Base-by-base conservation (phyloP, 495 filamentous ascomycete species). In the Paragyromitra xinjiangensis region DNA sequence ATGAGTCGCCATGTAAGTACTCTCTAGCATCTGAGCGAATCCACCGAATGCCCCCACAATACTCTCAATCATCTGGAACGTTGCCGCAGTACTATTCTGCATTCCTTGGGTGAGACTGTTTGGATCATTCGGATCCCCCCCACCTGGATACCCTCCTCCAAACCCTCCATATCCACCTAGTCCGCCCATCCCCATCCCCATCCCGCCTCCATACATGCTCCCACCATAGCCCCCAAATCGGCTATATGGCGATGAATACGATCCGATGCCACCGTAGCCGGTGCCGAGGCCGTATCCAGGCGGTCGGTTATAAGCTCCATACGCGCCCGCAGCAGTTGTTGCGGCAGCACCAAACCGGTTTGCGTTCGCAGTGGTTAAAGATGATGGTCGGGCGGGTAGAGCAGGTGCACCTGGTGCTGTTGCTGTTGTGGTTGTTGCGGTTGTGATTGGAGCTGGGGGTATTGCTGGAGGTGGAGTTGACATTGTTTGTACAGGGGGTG, bases 1-100 rank as follows among this genome's bases (percentile, higher is more conserved):
- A 86, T 98, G 96, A 2, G 96, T 99, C n/a, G 96, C 95, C 96
- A 99, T 98, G 81, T 97, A 99, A 11, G 96, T 98, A 84, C 95
- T 98, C 85, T 99, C 95, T 11, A 99, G 88, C 96, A 99, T 98
- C 87, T 99, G 96, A 19, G 96, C 94, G 82, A 99, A 97, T 1
- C 96, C 96, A 39, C 95, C 93, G 84, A 95, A 98, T 16, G 96
- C 94, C n/a, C 93, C 92, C n/a, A 98, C 95, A 55, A 99, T 92
- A 76, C 94, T 95, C 85, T 99, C 96, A 51, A 99, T 94, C 87
- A 98, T 92, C 87, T 98, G 95, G 82, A 99, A 99, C 1, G 96
- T 98, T n/a, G 95, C 92, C 78, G 94, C 92, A 0, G 96, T 99
- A 84, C 90, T 94, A 81, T 94, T 93, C 80, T 88, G 91, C 85